These are phyloP conservation scores for Leccinum barrowsii DNA, from an alignment of 768 basidiomycete genomes.

Conservation along the genomic window DNA sequence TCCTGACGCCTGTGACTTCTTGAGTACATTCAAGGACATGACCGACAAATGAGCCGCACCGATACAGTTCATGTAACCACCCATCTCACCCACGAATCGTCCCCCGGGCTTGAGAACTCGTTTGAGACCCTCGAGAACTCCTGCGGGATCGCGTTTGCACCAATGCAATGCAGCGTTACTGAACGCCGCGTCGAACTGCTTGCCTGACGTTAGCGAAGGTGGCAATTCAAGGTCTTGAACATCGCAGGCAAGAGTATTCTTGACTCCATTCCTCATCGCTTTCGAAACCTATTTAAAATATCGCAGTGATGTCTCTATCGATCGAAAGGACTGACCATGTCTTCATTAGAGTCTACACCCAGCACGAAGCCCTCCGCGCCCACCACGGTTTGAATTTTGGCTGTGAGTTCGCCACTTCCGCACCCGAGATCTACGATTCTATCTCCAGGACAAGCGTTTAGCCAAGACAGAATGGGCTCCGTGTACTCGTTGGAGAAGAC, in stretches of 20 bases:
- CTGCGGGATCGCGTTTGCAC: conserved; percentile 73
- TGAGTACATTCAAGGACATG: conserved; percentile 2
- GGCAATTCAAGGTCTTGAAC: conserved; percentile 45
- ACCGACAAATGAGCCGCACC: conserved; percentile 36
- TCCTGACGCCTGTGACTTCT: conserved; percentile 51
- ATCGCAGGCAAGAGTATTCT: conserved; percentile 50
- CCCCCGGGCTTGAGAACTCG: conserved; percentile 66
- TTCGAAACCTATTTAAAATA: conserved; percentile 45
- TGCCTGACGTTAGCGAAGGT: conserved; percentile 24
- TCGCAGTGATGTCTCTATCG: background rate
- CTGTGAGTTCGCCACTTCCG: conserved; percentile 76
- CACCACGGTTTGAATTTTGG: conserved; percentile 53
- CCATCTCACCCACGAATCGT: conserved; percentile 72
- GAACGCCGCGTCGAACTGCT: conserved; percentile 70
- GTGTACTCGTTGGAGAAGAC: conserved; percentile 57
- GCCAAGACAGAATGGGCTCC: conserved; percentile 52
- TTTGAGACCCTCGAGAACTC: conserved; percentile 60
- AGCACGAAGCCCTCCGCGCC: conserved; percentile 51
- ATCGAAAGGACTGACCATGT: conserved; percentile 55
- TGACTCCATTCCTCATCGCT: conserved; percentile 45
- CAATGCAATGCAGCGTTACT: conserved; percentile 81
- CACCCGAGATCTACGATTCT: conserved; percentile 76
- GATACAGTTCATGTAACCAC: conserved; percentile 69
- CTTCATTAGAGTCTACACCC: conserved; percentile 66
- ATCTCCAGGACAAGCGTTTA: conserved; percentile 64